phyloP scores from a whole-genome alignment of 768 basidiomycete genomes.

The Paxillus ammoniavirescens region DNA sequence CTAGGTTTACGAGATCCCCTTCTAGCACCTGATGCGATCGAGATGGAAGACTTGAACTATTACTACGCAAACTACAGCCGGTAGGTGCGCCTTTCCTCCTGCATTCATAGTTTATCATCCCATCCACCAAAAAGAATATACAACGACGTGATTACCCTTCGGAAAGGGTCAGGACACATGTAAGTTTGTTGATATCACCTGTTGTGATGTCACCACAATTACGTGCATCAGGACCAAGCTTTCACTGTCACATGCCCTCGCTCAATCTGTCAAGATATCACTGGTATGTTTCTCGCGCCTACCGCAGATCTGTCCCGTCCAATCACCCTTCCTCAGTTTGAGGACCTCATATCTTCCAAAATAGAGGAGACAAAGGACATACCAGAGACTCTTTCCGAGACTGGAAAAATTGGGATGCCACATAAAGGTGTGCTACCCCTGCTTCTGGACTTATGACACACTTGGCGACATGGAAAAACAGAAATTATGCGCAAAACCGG shows the following conservation, averaged over 20 bases:
- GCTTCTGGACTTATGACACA: constrained; percentile 1
- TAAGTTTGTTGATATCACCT: constrained; percentile 38
- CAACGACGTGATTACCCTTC: constrained; percentile 94
- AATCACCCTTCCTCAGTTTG: constrained; percentile 54
- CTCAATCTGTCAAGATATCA: constrained; percentile 97
- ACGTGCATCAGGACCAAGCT: constrained; percentile 77
- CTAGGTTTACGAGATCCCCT: constrained; percentile 2
- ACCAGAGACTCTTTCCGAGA: constrained; percentile 89
- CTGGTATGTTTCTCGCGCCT: constrained; percentile 47
- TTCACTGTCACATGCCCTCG: constrained; percentile 89
- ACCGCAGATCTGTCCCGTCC: neutral
- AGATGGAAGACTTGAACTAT: constrained; percentile 96
- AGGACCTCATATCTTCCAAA: constrained; percentile 86
- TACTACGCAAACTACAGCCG: constrained; percentile 97
- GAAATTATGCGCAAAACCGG: constrained; percentile 99
- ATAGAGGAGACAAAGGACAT: constrained; percentile 98
- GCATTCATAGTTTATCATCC: constrained; percentile 21
- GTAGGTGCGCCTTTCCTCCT: constrained; percentile 38
- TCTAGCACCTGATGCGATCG: constrained; percentile 82
- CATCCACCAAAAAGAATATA: constrained; percentile 61
- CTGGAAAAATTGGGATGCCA: constrained; percentile 90
- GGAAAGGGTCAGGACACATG: constrained; percentile 96
- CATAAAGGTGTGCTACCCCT: constrained; percentile 58
- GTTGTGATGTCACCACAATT: constrained; percentile 6
- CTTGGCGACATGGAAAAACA: constrained; percentile 24